phyloP scores from a whole-genome alignment of 352 stramenopile genomes.

The Phytopythium litorale region DNA sequence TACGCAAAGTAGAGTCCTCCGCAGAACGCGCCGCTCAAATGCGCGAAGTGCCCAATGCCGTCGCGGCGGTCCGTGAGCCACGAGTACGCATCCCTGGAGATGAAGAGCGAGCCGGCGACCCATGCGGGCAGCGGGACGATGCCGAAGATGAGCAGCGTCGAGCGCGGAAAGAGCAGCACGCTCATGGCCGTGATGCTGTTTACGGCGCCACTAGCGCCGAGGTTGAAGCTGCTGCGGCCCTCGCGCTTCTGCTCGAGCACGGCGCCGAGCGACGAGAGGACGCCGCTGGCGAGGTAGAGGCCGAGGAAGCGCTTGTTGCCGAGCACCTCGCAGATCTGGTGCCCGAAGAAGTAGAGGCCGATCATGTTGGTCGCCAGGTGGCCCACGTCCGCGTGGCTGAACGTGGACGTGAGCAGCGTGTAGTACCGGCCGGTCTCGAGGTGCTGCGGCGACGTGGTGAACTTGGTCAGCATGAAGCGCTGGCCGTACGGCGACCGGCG shows the following conservation, averaged over 20 bases:
- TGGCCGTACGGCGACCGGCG: slow-evolving; percentile 35
- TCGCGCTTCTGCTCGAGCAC: slow-evolving; percentile 57
- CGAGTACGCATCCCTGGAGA: slow-evolving; percentile 68
- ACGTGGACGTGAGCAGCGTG: slow-evolving; percentile 70
- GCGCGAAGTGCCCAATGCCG: slow-evolving; percentile 70
- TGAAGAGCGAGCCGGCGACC: slow-evolving; percentile 65
- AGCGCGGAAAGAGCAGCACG: slow-evolving; percentile 65
- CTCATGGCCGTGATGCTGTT: slow-evolving; percentile 76
- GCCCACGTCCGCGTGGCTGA: slow-evolving; percentile 54
- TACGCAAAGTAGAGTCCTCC: slow-evolving; percentile 63
- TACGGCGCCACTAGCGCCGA: slow-evolving; percentile 72
- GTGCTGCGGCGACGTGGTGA: slow-evolving; percentile 72
- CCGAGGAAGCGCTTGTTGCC: slow-evolving; percentile 63
- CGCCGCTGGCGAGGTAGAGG: slow-evolving; percentile 68
- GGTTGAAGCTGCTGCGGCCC: slow-evolving; percentile 39
- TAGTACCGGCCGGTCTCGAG: slow-evolving; percentile 59
- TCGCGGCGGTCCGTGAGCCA: slow-evolving; percentile 45
- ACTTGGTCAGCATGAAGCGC: slow-evolving; percentile 64
- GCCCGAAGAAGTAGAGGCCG: slow-evolving; percentile 73
- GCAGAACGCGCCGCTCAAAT: slow-evolving; percentile 61
- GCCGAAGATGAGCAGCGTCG: slow-evolving; percentile 72
- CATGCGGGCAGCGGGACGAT: slow-evolving; percentile 74
- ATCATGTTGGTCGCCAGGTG: slow-evolving; percentile 75
- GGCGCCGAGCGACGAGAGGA: slow-evolving; percentile 54
- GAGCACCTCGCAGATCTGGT: slow-evolving; percentile 64